Evolutionary conservation across 2,329 filamentous ascomycete species (phyloP), one percentile per base, ranked within the genome.

Genomic region (Fusarium denticulatum): DNA sequence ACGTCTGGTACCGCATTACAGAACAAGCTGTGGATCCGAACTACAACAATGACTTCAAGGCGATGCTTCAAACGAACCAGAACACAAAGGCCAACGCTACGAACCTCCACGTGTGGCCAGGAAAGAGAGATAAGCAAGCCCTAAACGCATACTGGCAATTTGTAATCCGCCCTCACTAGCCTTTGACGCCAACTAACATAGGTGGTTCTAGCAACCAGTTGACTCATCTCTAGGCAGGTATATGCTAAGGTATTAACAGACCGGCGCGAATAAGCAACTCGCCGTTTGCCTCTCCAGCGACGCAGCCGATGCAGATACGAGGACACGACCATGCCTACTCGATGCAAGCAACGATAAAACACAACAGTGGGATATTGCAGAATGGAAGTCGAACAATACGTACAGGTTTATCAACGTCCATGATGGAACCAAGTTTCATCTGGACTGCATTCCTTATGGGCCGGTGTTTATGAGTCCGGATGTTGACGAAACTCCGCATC

Each of bases 1-100:
- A 82, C 55, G 76, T 68, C 18, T 82, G 80, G 81, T 82, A 81
- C 62, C 73, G 80, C 46, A 39, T 82, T 26, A 78, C 77, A 13
- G 81, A 83, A 60, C 71, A 65, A 14, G 76, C 79, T 20, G 79
- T 82, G 39, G 79, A 81, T 73, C 32, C 22, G 1, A 69, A 71
- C 32, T 76, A 79, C 50, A 61, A n/a, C 66, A 71, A 37, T 32
- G 62, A 6, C 78, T 82, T 60, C 42, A 43, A n/a, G 55, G 62
- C 20, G 15, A 66, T 67, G 39, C 58, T 79, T 34, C 77, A 79
- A 57, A 46, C 69, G 2, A 39, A 45, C 22, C 58, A 60, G 11
- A 30, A 55, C 13, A 4, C 46, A 5, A 43, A 18, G 2, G 34
- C 11, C 3, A 34, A 66, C 16, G 58, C 73, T 34, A 46, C 63